A percentile compares a stretch with the other conserved stretches of the same genome.
Conservation (phyloP, 2,329 filamentous ascomycete species). For the Beauveria sp. region DNA sequence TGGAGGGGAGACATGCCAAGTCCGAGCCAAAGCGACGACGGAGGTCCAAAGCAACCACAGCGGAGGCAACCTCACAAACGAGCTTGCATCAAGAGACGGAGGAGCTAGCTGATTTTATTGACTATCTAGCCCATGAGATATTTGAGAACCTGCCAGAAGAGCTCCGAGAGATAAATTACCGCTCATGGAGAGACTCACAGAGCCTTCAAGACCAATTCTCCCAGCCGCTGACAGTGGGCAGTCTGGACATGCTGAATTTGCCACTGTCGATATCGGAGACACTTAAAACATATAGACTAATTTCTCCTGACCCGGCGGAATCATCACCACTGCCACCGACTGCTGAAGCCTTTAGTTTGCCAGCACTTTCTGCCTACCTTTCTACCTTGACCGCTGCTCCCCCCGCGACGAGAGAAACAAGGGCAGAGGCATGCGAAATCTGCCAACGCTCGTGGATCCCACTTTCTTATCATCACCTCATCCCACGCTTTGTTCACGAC, state of each 20-base stretch:
- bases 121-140: slow-evolving; percentile 66
- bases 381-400: slow-evolving; percentile 50
- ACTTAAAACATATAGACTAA: slow-evolving; percentile 58
- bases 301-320: slow-evolving; percentile 32
- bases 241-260: slow-evolving; percentile 47
- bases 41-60: slow-evolving; percentile 17
- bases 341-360: slow-evolving; percentile 51
- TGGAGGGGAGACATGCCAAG: slow-evolving; percentile 48
- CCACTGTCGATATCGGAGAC: slow-evolving; percentile 54
- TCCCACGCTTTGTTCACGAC: slow-evolving; percentile 69
- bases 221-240: slow-evolving; percentile 46
- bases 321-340: slow-evolving; percentile 28
- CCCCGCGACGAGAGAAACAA: slow-evolving; percentile 53
- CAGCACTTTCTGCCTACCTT: slow-evolving; percentile 58
- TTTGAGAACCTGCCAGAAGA: slow-evolving; percentile 57
- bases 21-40: slow-evolving; percentile 39
- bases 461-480: slow-evolving; percentile 77
- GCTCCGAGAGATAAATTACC: slow-evolving; percentile 55
- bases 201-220: slow-evolving; percentile 48
- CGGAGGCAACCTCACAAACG: slow-evolving; percentile 14
- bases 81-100: slow-evolving; percentile 38
- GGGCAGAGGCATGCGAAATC: slow-evolving; percentile 60
- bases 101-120: slow-evolving; percentile 72
- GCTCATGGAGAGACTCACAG: slow-evolving; percentile 34
- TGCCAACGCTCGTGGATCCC: slow-evolving; percentile 68